Evolutionary conservation across 331 rosid genomes (phyloP).

Genomic region (Spiraea crenata): DNA sequence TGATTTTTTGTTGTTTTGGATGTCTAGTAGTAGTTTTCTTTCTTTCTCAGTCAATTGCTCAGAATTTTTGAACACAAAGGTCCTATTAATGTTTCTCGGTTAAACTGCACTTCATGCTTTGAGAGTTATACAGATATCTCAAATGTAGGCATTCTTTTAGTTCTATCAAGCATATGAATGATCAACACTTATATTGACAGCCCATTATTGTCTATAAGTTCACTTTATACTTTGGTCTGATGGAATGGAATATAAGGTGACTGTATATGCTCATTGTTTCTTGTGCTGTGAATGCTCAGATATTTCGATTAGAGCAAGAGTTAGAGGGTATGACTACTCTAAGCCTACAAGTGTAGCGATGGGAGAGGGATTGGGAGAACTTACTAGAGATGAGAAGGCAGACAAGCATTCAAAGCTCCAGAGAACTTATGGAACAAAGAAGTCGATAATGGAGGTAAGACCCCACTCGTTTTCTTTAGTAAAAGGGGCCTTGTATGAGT

Average conservation of each 20-base stretch:
- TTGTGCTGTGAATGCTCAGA: slow-evolving; percentile 39
- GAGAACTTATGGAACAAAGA: slow-evolving; percentile 57
- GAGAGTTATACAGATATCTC: too few species aligned
- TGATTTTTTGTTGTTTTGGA: too few species aligned
- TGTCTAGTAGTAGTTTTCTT: too few species aligned
- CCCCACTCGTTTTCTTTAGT: neutral
- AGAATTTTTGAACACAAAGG: too few species aligned
- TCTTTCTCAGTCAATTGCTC: too few species aligned
- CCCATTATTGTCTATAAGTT: neutral
- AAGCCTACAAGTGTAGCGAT: slow-evolving; percentile 30
- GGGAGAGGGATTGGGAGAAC: slow-evolving; percentile 27
- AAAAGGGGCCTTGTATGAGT: neutral
- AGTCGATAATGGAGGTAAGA: slow-evolving; percentile 45
- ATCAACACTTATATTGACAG: too few species aligned
- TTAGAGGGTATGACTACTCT: slow-evolving; percentile 39
- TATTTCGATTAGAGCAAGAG: slow-evolving; percentile 79
- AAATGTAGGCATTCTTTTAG: too few species aligned
- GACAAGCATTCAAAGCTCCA: slow-evolving; percentile 35
- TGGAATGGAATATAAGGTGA: neutral
- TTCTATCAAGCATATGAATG: too few species aligned
- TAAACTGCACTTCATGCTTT: too few species aligned
- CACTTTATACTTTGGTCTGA: neutral
- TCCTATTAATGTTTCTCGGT: too few species aligned
- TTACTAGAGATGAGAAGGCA: slow-evolving; percentile 30
- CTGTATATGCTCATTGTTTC: neutral